Conservation (phyloP, 371 early-diverging fungal genomes). For the Circinella minor region DNA sequence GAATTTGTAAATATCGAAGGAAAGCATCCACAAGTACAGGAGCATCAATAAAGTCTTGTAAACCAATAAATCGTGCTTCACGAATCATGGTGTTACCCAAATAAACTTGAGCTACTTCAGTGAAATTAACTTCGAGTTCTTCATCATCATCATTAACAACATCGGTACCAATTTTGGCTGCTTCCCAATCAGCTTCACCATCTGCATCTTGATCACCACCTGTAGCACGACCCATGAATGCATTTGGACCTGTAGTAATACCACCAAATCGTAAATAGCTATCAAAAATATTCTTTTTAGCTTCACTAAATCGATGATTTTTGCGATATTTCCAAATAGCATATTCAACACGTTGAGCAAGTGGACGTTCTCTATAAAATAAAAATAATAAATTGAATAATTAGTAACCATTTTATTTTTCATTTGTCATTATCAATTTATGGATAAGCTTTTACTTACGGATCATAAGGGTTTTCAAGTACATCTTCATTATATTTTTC, state of each 20-base stretch:
- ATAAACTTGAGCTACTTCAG: slow-evolving; percentile 62
- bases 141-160: slow-evolving; percentile 40
- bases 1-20: slow-evolving; percentile 57
- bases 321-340: slow-evolving; percentile 62
- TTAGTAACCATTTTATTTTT: too few species aligned
- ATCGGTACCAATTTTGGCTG: slow-evolving; percentile 51
- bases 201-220: slow-evolving; percentile 48
- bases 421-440: neutral
- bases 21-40: slow-evolving; percentile 55
- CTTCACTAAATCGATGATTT: slow-evolving; percentile 54
- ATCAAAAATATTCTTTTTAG: slow-evolving; percentile 47
- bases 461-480: slow-evolving; percentile 44
- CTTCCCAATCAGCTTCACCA: slow-evolving; percentile 53
- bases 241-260: slow-evolving; percentile 58
- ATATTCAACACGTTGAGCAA: slow-evolving; percentile 58
- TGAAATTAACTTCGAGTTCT: slow-evolving; percentile 51
- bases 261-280: slow-evolving; percentile 63
- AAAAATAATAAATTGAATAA: too few species aligned
- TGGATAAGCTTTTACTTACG: slow-evolving; percentile 28
- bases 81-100: slow-evolving; percentile 56
- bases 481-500: slow-evolving; percentile 51
- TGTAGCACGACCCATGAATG: slow-evolving; percentile 51
- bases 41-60: slow-evolving; percentile 49
- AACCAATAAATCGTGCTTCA: slow-evolving; percentile 43
- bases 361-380: slow-evolving; percentile 37